Evolutionary conservation across 371 early-diverging fungal genomes (phyloP).

Genomic region (Basidiobolus meristosporus): DNA sequence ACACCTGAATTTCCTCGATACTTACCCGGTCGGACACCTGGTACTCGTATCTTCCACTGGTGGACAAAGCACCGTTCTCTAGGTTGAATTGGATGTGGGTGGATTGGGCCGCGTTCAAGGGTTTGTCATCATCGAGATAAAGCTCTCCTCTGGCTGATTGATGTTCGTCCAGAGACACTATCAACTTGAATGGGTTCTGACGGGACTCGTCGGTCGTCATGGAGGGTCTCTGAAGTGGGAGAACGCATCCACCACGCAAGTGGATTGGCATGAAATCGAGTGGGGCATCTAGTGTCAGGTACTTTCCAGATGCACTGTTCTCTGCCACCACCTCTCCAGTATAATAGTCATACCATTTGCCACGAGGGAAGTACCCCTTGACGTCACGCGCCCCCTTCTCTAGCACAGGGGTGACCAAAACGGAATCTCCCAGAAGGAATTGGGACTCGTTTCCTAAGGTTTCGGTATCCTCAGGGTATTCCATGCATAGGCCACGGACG

Average conservation of each 20-base stretch:
- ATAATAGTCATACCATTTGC: conserved; percentile 25
- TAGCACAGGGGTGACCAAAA: conserved; percentile 33
- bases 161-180: too few species aligned
- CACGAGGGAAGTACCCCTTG: conserved; percentile 21
- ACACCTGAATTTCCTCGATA: too few species aligned
- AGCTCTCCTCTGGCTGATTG: too few species aligned
- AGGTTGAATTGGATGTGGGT: too few species aligned
- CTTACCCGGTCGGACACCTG: too few species aligned
- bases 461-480: conserved; percentile 17
- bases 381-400: conserved; percentile 14
- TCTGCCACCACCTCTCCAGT: too few species aligned
- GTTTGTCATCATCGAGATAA: too few species aligned
- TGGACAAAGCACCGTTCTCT: too few species aligned
- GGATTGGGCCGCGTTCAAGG: too few species aligned
- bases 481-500: conserved; percentile 28
- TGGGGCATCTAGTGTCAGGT: not conserved
- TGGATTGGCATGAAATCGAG: conserved; percentile 10
- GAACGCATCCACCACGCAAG: conserved; percentile 14
- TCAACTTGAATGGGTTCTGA: conserved; percentile 15
- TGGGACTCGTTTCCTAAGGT: conserved; percentile 21
- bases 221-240: conserved; percentile 22
- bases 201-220: conserved; percentile 19
- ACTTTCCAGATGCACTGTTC: conserved; percentile 1
- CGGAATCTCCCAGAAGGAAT: conserved; percentile 27
- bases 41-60: too few species aligned